Evolutionary conservation across 2,329 filamentous ascomycete species (phyloP).

Genomic region (Aspergillus texensis): DNA sequence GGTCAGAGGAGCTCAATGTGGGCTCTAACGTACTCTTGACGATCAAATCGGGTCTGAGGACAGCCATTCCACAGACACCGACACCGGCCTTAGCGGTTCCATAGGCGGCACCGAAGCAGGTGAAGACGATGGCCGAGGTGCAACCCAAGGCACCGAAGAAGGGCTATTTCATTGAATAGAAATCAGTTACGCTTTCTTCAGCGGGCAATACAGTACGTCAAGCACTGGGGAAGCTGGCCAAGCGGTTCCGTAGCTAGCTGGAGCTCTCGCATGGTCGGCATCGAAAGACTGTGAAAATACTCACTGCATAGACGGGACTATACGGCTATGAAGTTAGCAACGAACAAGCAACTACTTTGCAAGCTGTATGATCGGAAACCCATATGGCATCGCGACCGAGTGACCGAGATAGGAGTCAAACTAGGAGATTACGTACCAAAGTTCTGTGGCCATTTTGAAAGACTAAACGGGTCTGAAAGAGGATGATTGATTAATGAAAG

Average conservation of each 20-base stretch:
- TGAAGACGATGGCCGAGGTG: constrained; percentile 93
- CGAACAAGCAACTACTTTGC: constrained; percentile 2
- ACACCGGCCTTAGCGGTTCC: constrained; percentile 99
- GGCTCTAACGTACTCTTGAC: constrained; percentile 85
- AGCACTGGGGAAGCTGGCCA: constrained; percentile 15
- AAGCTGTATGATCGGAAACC: constrained; percentile 1
- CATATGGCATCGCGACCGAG: constrained; percentile 35
- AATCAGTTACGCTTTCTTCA: background rate
- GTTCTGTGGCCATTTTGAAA: constrained; percentile 73
- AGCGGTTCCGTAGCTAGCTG: constrained; percentile 15
- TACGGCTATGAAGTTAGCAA: constrained; percentile 31
- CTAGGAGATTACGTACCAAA: constrained; percentile 69
- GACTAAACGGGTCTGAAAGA: constrained; percentile 19
- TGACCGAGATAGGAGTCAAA: constrained; percentile 32
- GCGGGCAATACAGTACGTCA: constrained; percentile 11
- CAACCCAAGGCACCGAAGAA: constrained; percentile 99
- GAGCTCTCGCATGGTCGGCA: constrained; percentile 18
- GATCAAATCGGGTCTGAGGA: constrained; percentile 94
- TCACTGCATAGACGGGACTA: constrained; percentile 98
- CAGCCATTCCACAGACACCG: constrained; percentile 97
- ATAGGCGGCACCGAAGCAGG: constrained; percentile 94
- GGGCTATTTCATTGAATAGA: constrained; percentile 55
- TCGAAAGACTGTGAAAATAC: constrained; percentile 49
- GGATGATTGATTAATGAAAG: constrained; percentile 14
- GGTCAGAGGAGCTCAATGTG: background rate